Percentiles rank a stretch among this genome's conserved stretches.
Conservation (phyloP, 345 rosid genomes). For the Linum lewisii region DNA sequence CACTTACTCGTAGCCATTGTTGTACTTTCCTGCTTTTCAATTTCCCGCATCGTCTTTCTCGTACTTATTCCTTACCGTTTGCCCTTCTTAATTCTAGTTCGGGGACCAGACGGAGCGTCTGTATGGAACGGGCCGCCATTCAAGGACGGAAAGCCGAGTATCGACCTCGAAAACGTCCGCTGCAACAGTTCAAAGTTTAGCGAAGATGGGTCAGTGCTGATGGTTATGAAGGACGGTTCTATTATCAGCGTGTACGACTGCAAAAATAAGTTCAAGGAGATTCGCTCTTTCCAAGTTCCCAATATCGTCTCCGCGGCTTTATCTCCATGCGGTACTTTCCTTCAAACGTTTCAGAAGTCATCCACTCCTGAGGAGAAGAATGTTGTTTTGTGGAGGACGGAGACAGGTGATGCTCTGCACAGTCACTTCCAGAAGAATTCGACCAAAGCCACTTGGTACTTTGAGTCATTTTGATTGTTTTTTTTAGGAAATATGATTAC, state of each 20-base stretch:
- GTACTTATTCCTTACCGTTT: background rate
- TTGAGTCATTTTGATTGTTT: background rate
- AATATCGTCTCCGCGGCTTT: constrained; percentile 48
- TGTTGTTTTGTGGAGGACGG: constrained; percentile 52
- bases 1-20: background rate
- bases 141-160: constrained; percentile 40
- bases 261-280: constrained; percentile 35
- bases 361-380: constrained; percentile 74
- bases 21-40: background rate
- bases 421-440: constrained; percentile 65
- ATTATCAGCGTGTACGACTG: constrained; percentile 52
- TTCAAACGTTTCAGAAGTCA: constrained; percentile 82
- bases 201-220: constrained; percentile 60
- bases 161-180: constrained; percentile 49
- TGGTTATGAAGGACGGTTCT: constrained; percentile 55
- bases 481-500: background rate
- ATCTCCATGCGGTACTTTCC: constrained; percentile 73
- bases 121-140: constrained; percentile 93
- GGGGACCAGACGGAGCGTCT: constrained; percentile 63
- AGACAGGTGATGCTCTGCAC: constrained; percentile 59
- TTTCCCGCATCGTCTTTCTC: background rate
- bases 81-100: constrained; percentile 28
- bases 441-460: constrained; percentile 72
- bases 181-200: constrained; percentile 57
- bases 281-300: constrained; percentile 47